Percentiles rank a stretch among this genome's conserved stretches.
These are phyloP conservation scores for Aquilaria sinensis DNA, from an alignment of 345 rosid genomes.

Conservation along the genomic window DNA sequence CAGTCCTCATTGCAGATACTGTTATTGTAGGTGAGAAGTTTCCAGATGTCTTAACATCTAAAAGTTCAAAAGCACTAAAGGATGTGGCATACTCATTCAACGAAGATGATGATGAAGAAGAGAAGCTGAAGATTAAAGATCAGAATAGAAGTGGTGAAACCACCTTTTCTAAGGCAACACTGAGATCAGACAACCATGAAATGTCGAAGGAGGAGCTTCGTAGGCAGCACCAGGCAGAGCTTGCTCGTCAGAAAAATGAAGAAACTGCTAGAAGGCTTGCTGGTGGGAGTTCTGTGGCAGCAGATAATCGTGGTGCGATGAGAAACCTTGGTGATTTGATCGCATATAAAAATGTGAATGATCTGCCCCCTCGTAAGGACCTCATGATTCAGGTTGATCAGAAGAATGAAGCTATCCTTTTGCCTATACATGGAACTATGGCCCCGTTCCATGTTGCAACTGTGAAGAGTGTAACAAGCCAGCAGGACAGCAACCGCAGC, in stretches of 20 bases:
- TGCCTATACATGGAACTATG: constrained; percentile 51
- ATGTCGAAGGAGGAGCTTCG: constrained; percentile 47
- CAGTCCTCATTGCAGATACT: constrained; percentile 43
- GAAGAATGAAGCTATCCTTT: constrained; percentile 40
- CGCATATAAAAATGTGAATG: constrained; percentile 51
- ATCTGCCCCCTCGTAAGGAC: constrained; percentile 36
- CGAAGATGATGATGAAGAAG: constrained; percentile 50
- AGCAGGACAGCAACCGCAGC: constrained; percentile 36
- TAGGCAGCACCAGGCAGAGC: constrained; percentile 58
- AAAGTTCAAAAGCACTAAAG: constrained; percentile 44
- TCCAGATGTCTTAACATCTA: constrained; percentile 36
- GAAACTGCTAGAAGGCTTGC: constrained; percentile 55
- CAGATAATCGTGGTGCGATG: constrained; percentile 29
- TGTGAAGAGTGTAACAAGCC: constrained; percentile 42
- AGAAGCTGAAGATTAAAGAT: constrained; percentile 21
- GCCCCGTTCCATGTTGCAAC: constrained; percentile 52
- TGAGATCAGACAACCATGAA: constrained; percentile 48
- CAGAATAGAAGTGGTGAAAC: constrained; percentile 22
- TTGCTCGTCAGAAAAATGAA: constrained; percentile 53
- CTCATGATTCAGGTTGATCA: constrained; percentile 51
- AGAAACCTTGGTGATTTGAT: constrained; percentile 31
- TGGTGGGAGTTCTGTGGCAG: constrained; percentile 29
- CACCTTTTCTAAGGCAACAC: constrained; percentile 36
- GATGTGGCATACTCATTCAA: constrained; percentile 50
- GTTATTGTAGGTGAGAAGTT: constrained; percentile 36